Conservation (phyloP, 75 land plant species). For the Cupressus sempervirens region DNA sequence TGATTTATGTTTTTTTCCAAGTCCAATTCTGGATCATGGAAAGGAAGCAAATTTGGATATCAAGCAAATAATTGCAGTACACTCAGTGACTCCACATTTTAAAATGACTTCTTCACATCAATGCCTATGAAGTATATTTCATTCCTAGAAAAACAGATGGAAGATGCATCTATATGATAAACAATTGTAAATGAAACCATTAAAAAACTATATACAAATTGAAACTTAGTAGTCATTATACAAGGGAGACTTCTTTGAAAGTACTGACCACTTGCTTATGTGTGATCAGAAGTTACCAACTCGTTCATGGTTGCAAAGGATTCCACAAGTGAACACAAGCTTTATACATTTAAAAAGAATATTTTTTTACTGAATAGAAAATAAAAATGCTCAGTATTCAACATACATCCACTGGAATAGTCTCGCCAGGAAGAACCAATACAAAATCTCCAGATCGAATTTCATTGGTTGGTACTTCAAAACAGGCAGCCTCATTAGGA, state of each 20-base stretch:
- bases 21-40: background rate
- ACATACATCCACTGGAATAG: slow-evolving; percentile 94
- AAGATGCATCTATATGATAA: background rate
- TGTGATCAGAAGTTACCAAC: background rate
- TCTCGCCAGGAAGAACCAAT: slow-evolving; percentile 94
- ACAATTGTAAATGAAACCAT: background rate
- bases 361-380: background rate
- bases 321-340: background rate
- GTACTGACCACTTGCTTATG: background rate
- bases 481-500: slow-evolving; percentile 41
- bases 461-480: slow-evolving; percentile 85
- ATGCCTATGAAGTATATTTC: background rate
- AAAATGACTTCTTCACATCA: background rate
- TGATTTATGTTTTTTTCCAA: background rate
- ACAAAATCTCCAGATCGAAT: slow-evolving; percentile 82
- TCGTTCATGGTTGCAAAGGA: background rate
- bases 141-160: background rate
- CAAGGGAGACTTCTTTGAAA: background rate
- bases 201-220: background rate
- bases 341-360: background rate
- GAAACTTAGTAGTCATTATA: background rate
- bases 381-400: background rate
- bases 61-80: background rate
- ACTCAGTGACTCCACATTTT: background rate
- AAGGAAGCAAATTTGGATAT: background rate